phyloP scores from a whole-genome alignment of 1,284 basidiomycete species.

The Trametes versicolor region DNA sequence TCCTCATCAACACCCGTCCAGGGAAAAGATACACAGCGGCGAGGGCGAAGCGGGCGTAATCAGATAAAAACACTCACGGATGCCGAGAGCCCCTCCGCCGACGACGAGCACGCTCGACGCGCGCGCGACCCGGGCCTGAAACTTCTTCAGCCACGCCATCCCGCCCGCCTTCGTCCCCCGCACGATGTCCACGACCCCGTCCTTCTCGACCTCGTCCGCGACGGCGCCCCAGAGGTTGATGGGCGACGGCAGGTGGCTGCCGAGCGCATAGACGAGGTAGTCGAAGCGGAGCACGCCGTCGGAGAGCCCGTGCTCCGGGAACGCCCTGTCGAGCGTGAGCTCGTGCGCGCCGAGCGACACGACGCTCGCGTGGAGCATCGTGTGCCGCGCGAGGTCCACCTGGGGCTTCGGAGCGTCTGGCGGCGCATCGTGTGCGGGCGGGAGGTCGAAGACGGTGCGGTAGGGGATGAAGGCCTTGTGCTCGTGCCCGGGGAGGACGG shows the following conservation, averaged over 20 bases:
- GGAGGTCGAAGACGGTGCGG: conserved; percentile 52
- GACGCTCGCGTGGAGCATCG: conserved; percentile 59
- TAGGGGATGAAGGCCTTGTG: conserved; percentile 82
- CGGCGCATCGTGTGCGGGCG: conserved; percentile 16
- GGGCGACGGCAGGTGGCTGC: conserved; percentile 64
- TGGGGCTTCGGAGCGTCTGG: conserved; percentile 4
- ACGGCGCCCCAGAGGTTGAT: conserved; percentile 61
- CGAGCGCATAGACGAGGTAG: conserved; percentile 67
- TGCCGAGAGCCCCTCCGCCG: conserved; percentile 70
- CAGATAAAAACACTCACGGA: conserved; percentile 55
- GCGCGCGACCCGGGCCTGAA: conserved; percentile 54
- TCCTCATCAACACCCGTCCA: background rate
- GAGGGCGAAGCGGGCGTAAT: background rate
- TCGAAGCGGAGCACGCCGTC: conserved; percentile 53
- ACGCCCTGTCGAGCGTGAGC: conserved; percentile 57
- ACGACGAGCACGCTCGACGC: conserved; percentile 62
- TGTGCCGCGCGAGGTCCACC: conserved; percentile 36
- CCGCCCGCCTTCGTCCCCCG: conserved; percentile 58
- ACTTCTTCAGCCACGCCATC: conserved; percentile 57
- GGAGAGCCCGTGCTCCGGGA: conserved; percentile 55
- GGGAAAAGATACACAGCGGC: conserved; percentile 1
- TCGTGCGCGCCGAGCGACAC: conserved; percentile 53
- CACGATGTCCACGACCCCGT: conserved; percentile 25
- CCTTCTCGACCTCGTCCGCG: conserved; percentile 31
- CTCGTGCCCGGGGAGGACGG: conserved; percentile 73